Evolutionary conservation across 108 stramenopile species (phyloP).

Genomic region (Stephanodiscus triporus): DNA sequence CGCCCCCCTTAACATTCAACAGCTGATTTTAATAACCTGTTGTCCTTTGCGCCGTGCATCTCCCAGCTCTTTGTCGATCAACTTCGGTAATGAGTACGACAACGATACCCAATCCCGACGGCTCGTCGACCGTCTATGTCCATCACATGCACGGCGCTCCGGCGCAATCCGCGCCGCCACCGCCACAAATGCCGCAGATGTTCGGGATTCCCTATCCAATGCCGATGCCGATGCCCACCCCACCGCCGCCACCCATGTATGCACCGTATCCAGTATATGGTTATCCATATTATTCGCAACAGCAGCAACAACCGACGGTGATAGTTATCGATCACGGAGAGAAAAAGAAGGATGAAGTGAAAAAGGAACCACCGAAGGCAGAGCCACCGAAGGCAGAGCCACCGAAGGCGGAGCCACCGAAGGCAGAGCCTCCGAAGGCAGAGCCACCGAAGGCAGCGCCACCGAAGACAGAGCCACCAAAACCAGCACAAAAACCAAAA

Average conservation of each 20-base stretch:
- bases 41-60: too few species aligned
- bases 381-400: slow-evolving; percentile 1
- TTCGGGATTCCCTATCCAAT: slow-evolving; percentile 10
- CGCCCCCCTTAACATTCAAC: too few species aligned
- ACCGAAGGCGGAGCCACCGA: neutral
- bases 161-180: slow-evolving; percentile 1
- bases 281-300: slow-evolving; percentile 9
- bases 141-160: slow-evolving; percentile 11
- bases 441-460: slow-evolving; percentile 3
- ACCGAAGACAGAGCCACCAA: neutral
- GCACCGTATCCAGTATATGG: slow-evolving; percentile 7
- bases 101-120: neutral
- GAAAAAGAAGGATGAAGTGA: neutral
- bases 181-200: slow-evolving; percentile 13
- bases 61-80: neutral
- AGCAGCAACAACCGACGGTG: slow-evolving; percentile 13
- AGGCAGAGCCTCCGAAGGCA: neutral
- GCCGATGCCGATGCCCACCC: neutral
- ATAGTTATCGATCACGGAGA: neutral
- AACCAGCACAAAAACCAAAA: neutral
- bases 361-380: neutral
- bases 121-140: slow-evolving; percentile 7
- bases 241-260: slow-evolving; percentile 4
- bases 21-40: too few species aligned
- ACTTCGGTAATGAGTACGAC: neutral